Percentiles rank a stretch among this genome's conserved stretches.
phyloP scores from a whole-genome alignment of 306 rosid genomes.

The Sesbania bispinosa region DNA sequence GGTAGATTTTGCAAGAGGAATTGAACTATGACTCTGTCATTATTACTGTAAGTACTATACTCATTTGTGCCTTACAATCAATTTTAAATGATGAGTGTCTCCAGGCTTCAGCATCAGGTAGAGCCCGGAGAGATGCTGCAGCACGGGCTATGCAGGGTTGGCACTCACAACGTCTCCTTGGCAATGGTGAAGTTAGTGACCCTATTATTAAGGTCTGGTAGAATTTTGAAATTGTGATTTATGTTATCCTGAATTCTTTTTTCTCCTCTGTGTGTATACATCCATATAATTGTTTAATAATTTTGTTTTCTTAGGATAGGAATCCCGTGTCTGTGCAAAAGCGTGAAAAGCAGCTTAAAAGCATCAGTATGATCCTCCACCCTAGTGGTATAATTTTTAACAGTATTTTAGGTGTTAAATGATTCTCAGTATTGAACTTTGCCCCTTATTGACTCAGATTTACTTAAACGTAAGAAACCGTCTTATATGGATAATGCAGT shows the following conservation, averaged over 20 bases:
- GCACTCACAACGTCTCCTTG: slow-evolving; percentile 96
- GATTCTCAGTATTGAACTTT: slow-evolving; percentile 22
- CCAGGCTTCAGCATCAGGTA: slow-evolving; percentile 82
- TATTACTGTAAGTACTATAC: neutral
- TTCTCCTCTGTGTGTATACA: neutral
- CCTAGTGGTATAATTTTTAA: slow-evolving; percentile 8
- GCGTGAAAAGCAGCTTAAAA: slow-evolving; percentile 94
- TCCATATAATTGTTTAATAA: slow-evolving; percentile 16
- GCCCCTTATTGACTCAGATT: slow-evolving; percentile 48
- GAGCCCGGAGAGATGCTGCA: slow-evolving; percentile 97
- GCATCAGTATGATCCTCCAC: slow-evolving; percentile 57
- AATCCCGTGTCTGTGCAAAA: slow-evolving; percentile 64
- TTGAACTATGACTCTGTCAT: neutral
- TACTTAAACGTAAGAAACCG: slow-evolving; percentile 82
- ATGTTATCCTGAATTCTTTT: neutral
- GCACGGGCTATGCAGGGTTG: slow-evolving; percentile 99
- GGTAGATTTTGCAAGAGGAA: neutral
- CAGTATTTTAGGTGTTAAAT: slow-evolving; percentile 2
- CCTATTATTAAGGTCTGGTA: slow-evolving; percentile 83
- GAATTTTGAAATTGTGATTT: slow-evolving; percentile 24
- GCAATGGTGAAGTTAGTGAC: slow-evolving; percentile 95
- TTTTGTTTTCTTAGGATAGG: slow-evolving; percentile 62
- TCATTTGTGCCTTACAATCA: neutral
- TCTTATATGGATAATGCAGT: slow-evolving; percentile 62
- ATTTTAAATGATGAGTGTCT: slow-evolving; percentile 10